Conservation (phyloP, 139 green algal genomes). For the Coccomyxa sp. region DNA sequence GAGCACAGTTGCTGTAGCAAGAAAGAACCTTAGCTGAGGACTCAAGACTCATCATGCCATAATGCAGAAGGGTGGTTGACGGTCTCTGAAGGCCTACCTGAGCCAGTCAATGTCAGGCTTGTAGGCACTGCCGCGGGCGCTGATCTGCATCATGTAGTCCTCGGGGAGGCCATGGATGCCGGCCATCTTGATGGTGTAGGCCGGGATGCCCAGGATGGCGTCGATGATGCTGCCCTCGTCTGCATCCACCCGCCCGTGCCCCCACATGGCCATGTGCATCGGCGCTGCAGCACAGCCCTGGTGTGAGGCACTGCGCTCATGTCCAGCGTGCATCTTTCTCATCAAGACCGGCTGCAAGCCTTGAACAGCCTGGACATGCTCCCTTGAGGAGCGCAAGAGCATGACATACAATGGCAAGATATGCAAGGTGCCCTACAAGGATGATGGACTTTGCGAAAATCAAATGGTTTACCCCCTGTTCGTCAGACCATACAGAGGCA, state of each 20-base stretch:
- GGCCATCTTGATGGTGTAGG: not conserved
- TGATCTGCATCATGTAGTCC: conserved; percentile 4
- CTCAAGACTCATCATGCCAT: not conserved
- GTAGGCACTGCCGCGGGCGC: not conserved
- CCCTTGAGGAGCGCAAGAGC: too few species aligned
- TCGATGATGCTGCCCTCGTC: not conserved
- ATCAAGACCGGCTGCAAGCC: too few species aligned
- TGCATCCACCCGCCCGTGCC: not conserved
- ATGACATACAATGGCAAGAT: too few species aligned
- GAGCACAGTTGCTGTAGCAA: not conserved
- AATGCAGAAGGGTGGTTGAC: too few species aligned
- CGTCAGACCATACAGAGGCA: too few species aligned
- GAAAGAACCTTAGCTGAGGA: not conserved
- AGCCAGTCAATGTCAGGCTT: conserved; percentile 1
- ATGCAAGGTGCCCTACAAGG: too few species aligned
- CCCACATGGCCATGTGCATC: conserved; percentile 4
- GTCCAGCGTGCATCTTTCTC: too few species aligned
- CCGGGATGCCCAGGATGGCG: not conserved
- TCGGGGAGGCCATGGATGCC: not conserved
- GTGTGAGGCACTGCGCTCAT: too few species aligned
- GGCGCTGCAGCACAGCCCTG: conserved; percentile 2
- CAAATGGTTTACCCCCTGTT: too few species aligned
- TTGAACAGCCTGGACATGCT: too few species aligned
- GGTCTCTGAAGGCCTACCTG: not conserved
- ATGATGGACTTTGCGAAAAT: too few species aligned